A percentile compares a stretch with the other conserved stretches of the same genome.
Conservation (phyloP, 2,329 filamentous ascomycete genomes). For the Nannizzia gypsea region DNA sequence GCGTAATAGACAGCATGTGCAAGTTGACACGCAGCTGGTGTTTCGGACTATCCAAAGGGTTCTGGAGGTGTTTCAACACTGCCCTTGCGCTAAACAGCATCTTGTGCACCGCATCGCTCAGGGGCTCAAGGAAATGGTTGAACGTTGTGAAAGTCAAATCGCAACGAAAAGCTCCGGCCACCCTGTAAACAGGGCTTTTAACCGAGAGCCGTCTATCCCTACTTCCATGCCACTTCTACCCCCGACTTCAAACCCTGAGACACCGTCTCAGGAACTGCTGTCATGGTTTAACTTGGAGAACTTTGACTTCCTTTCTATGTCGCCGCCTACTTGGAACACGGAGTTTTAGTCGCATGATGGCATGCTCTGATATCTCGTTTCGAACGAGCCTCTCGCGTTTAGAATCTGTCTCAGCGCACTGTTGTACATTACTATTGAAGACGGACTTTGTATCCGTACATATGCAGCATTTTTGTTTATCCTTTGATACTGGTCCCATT, state of each 20-base stretch:
- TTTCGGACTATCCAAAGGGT: conserved; percentile 20
- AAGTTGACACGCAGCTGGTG: conserved; percentile 20
- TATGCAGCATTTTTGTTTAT: neutral
- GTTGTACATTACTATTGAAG: neutral
- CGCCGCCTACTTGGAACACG: conserved; percentile 10
- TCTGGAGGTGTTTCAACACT: conserved; percentile 21
- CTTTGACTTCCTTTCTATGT: conserved; percentile 14
- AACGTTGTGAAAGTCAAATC: conserved; percentile 9
- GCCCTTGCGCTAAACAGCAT: conserved; percentile 22
- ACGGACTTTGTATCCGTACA: neutral
- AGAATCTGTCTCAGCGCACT: neutral
- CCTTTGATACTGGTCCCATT: neutral
- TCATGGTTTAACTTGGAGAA: conserved; percentile 12
- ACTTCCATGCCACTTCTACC: neutral
- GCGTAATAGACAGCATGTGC: conserved; percentile 27
- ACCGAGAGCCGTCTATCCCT: neutral
- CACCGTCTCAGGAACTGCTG: conserved; percentile 7
- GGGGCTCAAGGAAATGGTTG: conserved; percentile 23
- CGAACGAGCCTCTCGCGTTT: neutral
- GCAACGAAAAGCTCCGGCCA: neutral
- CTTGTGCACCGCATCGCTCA: conserved; percentile 24
- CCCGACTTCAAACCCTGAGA: neutral
- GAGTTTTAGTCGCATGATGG: neutral
- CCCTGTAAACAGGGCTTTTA: neutral
- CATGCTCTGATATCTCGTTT: neutral